Evolutionary conservation across 352 stramenopile genomes (phyloP).

Genomic region (Pelagophyceae sp.): DNA sequence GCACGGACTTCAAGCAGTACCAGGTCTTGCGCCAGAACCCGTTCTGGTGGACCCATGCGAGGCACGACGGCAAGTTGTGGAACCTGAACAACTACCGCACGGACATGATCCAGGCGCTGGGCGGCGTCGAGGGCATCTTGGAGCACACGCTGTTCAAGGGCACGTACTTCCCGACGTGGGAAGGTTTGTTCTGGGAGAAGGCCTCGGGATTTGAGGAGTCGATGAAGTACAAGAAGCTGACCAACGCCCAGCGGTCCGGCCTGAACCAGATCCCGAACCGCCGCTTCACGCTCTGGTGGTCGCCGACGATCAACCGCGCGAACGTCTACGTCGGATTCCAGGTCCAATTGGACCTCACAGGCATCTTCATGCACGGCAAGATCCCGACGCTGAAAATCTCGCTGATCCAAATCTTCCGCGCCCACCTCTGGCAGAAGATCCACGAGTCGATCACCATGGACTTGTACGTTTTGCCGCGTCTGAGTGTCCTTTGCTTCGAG

Average conservation of each 20-base stretch:
- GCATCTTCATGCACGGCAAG: conserved; percentile 99
- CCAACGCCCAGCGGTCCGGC: conserved; percentile 96
- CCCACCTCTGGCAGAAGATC: conserved; percentile 99
- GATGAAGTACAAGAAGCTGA: conserved; percentile 99
- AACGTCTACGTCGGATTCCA: conserved; percentile 99
- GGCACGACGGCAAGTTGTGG: conserved; percentile 99
- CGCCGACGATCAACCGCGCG: conserved; percentile 97
- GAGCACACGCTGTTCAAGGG: conserved; percentile 99
- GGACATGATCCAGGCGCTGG: conserved; percentile 99
- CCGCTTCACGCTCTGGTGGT: conserved; percentile 99
- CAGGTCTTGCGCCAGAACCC: conserved; percentile 93
- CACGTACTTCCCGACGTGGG: conserved; percentile 99
- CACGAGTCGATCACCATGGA: conserved; percentile 98
- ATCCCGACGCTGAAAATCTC: conserved; percentile 78
- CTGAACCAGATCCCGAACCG: conserved; percentile 99
- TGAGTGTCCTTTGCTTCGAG: no score
- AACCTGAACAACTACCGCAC: conserved; percentile 99
- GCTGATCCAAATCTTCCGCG: conserved; percentile 89
- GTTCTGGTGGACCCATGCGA: conserved; percentile 84
- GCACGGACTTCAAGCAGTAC: conserved; percentile 98
- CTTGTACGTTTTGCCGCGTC: no score
- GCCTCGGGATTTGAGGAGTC: conserved; percentile 80
- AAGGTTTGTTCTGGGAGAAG: conserved; percentile 99
- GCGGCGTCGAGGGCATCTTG: conserved; percentile 97
- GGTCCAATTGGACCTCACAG: conserved; percentile 98